phyloP scores from a whole-genome alignment of 352 stramenopile species.

The Globisporangium camurandrum region DNA sequence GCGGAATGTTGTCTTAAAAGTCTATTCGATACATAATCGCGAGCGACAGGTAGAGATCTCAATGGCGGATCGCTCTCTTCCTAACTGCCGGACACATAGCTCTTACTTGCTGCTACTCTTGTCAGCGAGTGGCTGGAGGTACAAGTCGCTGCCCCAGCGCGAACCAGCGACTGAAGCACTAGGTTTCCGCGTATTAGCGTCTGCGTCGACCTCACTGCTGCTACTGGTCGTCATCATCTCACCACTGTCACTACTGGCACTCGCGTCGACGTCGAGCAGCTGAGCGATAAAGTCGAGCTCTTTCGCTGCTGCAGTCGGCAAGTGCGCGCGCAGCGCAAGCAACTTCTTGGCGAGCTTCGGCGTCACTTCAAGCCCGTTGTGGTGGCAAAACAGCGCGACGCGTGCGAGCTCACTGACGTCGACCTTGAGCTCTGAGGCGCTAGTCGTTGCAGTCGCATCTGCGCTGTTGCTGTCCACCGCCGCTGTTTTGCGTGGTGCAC shows the following conservation, averaged over 20 bases:
- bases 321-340: conserved; percentile 27
- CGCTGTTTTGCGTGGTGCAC: conserved; percentile 9
- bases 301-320: conserved; percentile 29
- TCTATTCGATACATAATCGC: conserved; percentile 14
- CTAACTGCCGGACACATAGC: too few species aligned
- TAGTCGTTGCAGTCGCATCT: background rate
- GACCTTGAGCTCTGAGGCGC: conserved; percentile 14
- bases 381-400: conserved; percentile 53
- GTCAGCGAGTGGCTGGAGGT: conserved; percentile 18
- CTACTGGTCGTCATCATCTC: conserved; percentile 2
- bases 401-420: conserved; percentile 35
- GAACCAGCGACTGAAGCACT: conserved; percentile 1
- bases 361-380: conserved; percentile 34
- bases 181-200: background rate
- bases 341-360: conserved; percentile 29
- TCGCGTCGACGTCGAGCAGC: conserved; percentile 12
- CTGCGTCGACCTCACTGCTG: background rate
- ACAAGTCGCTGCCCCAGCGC: conserved; percentile 22
- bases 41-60: too few species aligned
- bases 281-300: conserved; percentile 40
- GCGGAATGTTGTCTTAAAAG: too few species aligned
- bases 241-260: conserved; percentile 1
- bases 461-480: background rate
- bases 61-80: too few species aligned
- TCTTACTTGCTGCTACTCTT: too few species aligned